Base-by-base conservation (phyloP, 2,329 filamentous ascomycete genomes). In the Rugonectria rugulosa region DNA sequence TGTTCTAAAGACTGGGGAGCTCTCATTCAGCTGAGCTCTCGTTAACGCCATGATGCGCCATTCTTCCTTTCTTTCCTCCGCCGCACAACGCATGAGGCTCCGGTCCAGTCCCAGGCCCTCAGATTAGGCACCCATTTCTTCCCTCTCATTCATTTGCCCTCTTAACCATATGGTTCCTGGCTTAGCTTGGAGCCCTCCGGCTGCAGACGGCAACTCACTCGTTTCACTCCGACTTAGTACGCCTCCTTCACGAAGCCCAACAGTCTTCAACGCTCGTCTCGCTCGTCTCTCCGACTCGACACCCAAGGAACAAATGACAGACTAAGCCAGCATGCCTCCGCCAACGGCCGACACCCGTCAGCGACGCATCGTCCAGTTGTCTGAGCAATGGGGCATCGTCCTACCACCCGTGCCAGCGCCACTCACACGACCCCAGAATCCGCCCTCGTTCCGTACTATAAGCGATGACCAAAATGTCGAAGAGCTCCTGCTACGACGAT, bases 381-480 rank as follows among this genome's bases (percentile, higher is more conserved):
- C 81, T 4, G 71, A 77, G 37, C 76, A 82, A 73, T 84, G 79
- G 77, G 76, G 77, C 42, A 72, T 85, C 59, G 67, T 68, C 29
- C 63, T 74, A n/a, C 76, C 76, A 21, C 73, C 73, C 12, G 68
- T 74, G 4, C 73, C 75, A 2, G 64, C 72, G 31, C 75, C 76
- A 3, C 72, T 79, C 32, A 65, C 72, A 4, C 75, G 76, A 43
- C 81, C 79, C 3, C 71, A 72, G 41, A 72, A 74, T 26, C 71
- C 76, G 1, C 74, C 76, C 4, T 76, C 75, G 5, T 78, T 79
- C 60, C 76, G 77, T 44, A 78, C 75, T 2, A 65, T 79, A 1
- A 74, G 75, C 49, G 83, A 86, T 60, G 81, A 85, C 44, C 68
- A 74, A 21, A 68, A 74, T 4, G 83, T 82, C n/a, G 83, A 86